Evolutionary conservation across 331 rosid genomes (phyloP).

Genomic region (Cydonia oblonga): DNA sequence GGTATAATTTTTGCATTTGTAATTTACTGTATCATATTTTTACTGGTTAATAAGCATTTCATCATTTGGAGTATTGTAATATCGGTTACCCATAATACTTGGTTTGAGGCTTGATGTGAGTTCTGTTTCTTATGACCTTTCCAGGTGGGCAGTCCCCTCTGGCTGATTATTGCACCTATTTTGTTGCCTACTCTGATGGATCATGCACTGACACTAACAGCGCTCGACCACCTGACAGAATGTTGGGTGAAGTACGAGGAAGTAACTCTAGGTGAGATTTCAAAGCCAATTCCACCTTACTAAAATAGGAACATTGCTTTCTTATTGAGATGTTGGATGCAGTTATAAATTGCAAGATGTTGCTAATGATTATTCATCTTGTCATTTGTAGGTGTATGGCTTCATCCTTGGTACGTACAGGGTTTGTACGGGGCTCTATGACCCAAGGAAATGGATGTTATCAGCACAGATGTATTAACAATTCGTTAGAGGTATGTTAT

Average conservation of each 20-base stretch:
- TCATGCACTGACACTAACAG: conserved; percentile 88
- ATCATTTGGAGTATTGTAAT: not conserved
- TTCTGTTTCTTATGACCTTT: conserved; percentile 13
- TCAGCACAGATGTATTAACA: conserved; percentile 82
- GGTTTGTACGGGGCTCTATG: conserved; percentile 84
- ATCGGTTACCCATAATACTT: not conserved
- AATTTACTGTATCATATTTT: conserved; percentile 1
- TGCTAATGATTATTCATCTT: conserved; percentile 19
- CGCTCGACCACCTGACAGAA: conserved; percentile 92
- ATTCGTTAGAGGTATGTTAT: conserved; percentile 62
- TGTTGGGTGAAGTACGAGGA: conserved; percentile 98
- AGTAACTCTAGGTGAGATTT: conserved; percentile 71
- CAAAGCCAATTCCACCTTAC: not conserved
- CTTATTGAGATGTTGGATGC: not conserved
- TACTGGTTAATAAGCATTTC: not conserved
- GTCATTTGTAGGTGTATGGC: conserved; percentile 70
- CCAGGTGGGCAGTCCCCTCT: conserved; percentile 95
- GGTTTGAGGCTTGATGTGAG: conserved; percentile 1
- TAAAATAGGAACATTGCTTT: not conserved
- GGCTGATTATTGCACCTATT: conserved; percentile 97
- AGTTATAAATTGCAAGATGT: not conserved
- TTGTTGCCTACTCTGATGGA: conserved; percentile 97
- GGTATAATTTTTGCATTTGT: conserved; percentile 30
- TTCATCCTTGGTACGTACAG: conserved; percentile 88
- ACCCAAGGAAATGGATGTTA: conserved; percentile 99